Base-by-base conservation (phyloP, 768 basidiomycete genomes). In the Lactarius pseudohatsudake region DNA sequence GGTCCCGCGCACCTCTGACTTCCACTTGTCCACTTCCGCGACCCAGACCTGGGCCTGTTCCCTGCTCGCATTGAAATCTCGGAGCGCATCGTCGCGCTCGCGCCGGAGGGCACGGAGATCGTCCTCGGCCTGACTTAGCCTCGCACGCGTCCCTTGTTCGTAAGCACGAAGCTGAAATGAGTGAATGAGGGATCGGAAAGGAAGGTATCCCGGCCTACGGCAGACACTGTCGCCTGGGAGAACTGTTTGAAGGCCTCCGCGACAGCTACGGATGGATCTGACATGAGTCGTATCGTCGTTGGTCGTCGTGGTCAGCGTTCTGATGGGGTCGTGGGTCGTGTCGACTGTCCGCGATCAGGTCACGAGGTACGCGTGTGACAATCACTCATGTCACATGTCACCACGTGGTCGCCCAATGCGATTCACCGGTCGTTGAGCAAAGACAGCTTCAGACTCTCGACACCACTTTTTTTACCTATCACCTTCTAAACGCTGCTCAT, bases 241-340 rank as follows among this genome's bases (percentile, higher is more conserved):
- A 82, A 77, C 53, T 77, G 73, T 4, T 76, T 73, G 62, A 83
- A 73, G 28, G 81, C 80, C 63, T 83, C 80, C 13, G 79, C 75
- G 62, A 81, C 67, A 61, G 78, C 72, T n/a, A 75, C 64, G 8
- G 79, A 74, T 10, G 79, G 77, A 8, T 69, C 62, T 18, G 67
- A 43, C 68, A 69, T 66, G 4, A 38, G 28, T 26, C 20, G 10
- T 5, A 15, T 43, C 26, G 34, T 34, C 36, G 32, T 32, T 18
- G n/a, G 54, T 55, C 28, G 54, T 55, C 30, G 54, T 55, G 55
- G 30, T 26, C 22, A 26, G 26, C 50, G 47, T 50, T 47, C 45
- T 50, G 47, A 43, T 40, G 38, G 28, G 15, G 47, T 50, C 47
- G 50, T 53, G 50, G 26, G 22, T 53, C 50, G 50, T 28, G 13